These are phyloP conservation scores for Thelephora ganbajun DNA, from an alignment of 768 basidiomycete species.

Conservation along the genomic window DNA sequence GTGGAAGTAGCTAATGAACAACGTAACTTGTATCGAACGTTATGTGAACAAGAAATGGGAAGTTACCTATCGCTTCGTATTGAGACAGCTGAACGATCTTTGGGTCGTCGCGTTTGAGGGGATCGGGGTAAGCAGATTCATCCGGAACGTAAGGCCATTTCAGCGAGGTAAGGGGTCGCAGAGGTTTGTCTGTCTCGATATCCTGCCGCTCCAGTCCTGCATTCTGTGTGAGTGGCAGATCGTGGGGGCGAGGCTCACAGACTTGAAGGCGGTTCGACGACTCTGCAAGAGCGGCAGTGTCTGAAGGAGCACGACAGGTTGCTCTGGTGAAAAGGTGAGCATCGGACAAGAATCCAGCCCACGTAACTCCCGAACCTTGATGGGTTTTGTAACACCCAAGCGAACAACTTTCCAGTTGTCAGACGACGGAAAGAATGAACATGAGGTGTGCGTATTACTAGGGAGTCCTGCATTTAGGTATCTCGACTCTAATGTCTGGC, in stretches of 20 bases:
- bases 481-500: conserved; percentile 37
- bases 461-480: conserved; percentile 50
- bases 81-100: conserved; percentile 59
- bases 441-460: conserved; percentile 34
- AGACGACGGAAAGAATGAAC: conserved; percentile 1
- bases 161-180: conserved; percentile 59
- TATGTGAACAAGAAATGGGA: not conserved
- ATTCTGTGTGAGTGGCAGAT: not conserved
- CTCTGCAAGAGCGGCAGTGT: not conserved
- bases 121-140: conserved; percentile 67
- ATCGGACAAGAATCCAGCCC: not conserved
- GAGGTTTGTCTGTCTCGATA: conserved; percentile 11
- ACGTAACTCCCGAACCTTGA: conserved; percentile 32
- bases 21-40: not conserved
- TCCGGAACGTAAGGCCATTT: conserved; percentile 85
- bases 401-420: conserved; percentile 46
- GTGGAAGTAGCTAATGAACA: conserved; percentile 49
- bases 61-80: conserved; percentile 69
- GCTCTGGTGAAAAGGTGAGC: not conserved
- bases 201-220: not conserved
- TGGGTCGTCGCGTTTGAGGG: conserved; percentile 74
- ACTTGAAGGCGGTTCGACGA: not conserved
- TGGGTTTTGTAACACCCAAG: conserved; percentile 66
- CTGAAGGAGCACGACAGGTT: not conserved
- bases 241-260: not conserved